A percentile compares a stretch with the other conserved stretches of the same genome.
Conservation (phyloP, 768 basidiomycete species). For the Suillus variegatus region DNA sequence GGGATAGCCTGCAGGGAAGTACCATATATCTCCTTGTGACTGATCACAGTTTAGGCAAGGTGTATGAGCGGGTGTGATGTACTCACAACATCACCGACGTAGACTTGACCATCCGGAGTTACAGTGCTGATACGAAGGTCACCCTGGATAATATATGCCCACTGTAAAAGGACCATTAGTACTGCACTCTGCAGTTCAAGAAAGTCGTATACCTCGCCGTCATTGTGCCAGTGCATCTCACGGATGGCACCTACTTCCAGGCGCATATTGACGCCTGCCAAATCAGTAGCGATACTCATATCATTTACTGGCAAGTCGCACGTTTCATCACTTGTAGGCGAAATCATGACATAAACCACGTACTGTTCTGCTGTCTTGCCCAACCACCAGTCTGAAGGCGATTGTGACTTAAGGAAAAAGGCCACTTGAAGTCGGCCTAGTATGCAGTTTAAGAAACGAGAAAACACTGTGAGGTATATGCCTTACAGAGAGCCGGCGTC, state of each 20-base stretch:
- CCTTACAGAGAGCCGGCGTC: conserved; percentile 54
- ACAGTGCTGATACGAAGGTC: conserved; percentile 50
- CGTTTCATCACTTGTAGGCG: conserved; percentile 21
- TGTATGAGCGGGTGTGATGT: conserved; percentile 7
- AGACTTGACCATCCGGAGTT: conserved; percentile 52
- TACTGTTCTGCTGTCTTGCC: conserved; percentile 63
- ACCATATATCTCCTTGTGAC: conserved; percentile 53
- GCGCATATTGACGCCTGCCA: conserved; percentile 46
- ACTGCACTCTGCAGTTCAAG: not conserved
- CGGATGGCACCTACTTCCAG: conserved; percentile 43
- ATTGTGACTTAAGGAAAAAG: conserved; percentile 61
- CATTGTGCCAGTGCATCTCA: conserved; percentile 47
- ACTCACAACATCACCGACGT: conserved; percentile 54
- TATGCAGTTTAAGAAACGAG: not conserved
- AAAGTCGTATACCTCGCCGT: conserved; percentile 27
- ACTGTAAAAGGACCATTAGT: conserved; percentile 28
- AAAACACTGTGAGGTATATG: not conserved
- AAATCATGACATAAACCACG: conserved; percentile 12
- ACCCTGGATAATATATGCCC: conserved; percentile 57
- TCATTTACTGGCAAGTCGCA: conserved; percentile 30
- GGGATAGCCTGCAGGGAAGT: conserved; percentile 57
- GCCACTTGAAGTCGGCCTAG: conserved; percentile 58
- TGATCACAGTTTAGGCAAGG: conserved; percentile 19
- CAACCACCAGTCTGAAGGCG: conserved; percentile 65
- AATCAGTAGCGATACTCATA: conserved; percentile 41